Evolutionary conservation across 1,139 yeast genomes (phyloP), one percentile per base, ranked within the genome.

Genomic region (Debaryomycetaceae sp.): DNA sequence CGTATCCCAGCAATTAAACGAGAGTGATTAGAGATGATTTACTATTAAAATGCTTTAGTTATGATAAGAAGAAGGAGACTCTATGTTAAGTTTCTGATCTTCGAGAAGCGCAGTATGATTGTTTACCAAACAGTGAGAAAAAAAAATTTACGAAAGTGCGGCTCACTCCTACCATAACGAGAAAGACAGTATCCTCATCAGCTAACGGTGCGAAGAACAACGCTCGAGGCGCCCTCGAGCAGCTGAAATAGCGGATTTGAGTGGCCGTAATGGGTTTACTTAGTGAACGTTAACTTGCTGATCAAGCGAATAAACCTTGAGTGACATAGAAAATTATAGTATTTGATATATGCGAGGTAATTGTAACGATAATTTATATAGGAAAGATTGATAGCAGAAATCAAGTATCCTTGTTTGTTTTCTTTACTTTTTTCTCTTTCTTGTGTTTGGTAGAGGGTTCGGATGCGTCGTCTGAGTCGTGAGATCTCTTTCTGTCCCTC

Each of bases 401-500:
- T 30, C n/a, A 9, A 8, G 7, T 15, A n/a, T 8, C 2, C n/a
- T 30, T 3, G 7, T 30, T 13, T 7, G 7, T 13, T 15, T 30
- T 30, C 3, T n/a, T 30, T 7, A 7, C 15, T 11, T 22, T 22
- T 13, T 30, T 30, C 7, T 2, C 15, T 30, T 30, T 15, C 19
- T 31, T 31, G 34, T n/a, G 13, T 6, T 31, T 38, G 32, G 41
- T 44, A 11, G 48, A 41, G 30, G 39, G 47, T 22, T 41, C 38
- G 4, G 45, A 33, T 11, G 40, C 35, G 17, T 43, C 44, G 17
- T 44, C 42, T 36, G 40, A 44, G 31, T 45, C 45, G 33, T 44
- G 38, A 24, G 46, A 39, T 41, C 48, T 48, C 40, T 53, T 47
- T 39, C 50, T 52, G 26, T 53, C 50, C 39, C 58, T 52, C 46